phyloP scores from a whole-genome alignment of 2,329 filamentous ascomycete genomes.

The Leptosphaerulina australis region DNA sequence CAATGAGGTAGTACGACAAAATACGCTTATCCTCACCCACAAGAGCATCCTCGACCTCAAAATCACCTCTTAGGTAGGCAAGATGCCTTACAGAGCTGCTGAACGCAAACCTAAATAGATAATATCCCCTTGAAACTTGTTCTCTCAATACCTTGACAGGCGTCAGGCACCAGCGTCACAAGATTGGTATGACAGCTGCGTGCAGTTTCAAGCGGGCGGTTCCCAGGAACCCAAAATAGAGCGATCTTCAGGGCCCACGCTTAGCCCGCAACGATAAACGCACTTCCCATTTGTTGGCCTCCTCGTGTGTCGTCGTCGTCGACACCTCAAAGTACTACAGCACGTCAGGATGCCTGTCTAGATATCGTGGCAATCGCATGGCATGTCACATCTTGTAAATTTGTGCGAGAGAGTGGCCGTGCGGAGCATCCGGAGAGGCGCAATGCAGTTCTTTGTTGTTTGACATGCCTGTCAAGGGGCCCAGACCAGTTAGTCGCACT shows the following conservation, averaged over 20 bases:
- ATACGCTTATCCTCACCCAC: not conserved
- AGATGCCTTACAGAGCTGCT: not conserved
- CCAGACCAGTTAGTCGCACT: constrained; percentile 7
- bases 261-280: not conserved
- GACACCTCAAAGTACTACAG: not conserved
- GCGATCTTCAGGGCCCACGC: constrained; percentile 11
- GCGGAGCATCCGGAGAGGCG: constrained; percentile 5
- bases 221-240: constrained; percentile 1
- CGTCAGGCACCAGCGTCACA: constrained; percentile 7
- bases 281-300: not conserved
- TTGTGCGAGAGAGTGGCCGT: not conserved
- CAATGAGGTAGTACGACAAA: constrained; percentile 6
- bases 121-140: not conserved
- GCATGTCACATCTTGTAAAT: not conserved
- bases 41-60: not conserved
- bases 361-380: not conserved
- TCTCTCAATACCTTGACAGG: too few relatives aligned
- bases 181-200: constrained; percentile 1
- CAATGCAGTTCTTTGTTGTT: constrained; percentile 6
- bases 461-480: constrained; percentile 1
- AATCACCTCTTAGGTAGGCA: not conserved
- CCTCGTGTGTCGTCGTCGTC: constrained; percentile 1
- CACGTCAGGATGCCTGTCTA: not conserved
- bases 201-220: constrained; percentile 9
- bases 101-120: not conserved